Conservation (phyloP, 192 early-diverging fungal genomes). For the Podila clonocystis region DNA sequence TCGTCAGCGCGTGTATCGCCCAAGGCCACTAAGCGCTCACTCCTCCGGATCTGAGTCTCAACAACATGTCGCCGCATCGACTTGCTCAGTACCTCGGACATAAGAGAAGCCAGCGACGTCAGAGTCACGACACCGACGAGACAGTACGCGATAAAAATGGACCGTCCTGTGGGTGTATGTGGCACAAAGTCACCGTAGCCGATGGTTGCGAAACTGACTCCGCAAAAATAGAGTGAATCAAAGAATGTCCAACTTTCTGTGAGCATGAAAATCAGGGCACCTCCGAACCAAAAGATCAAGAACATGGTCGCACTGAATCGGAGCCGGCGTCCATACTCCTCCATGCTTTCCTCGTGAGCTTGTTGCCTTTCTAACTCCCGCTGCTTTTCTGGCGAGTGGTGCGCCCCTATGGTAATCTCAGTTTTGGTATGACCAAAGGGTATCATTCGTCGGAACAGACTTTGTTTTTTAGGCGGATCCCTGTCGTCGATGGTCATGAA, state of each 20-base stretch:
- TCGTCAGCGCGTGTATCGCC: neutral
- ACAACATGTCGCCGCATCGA: conserved; percentile 30
- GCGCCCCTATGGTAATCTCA: neutral
- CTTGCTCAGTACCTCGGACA: conserved; percentile 32
- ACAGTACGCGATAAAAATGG: conserved; percentile 25
- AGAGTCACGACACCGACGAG: conserved; percentile 29
- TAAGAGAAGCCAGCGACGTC: conserved; percentile 37
- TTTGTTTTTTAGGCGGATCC: neutral
- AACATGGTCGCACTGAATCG: conserved; percentile 19
- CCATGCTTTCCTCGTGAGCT: conserved; percentile 27
- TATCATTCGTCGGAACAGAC: neutral
- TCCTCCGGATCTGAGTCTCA: conserved; percentile 10
- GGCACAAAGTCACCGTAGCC: conserved; percentile 36
- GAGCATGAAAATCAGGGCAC: conserved; percentile 27
- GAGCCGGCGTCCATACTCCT: conserved; percentile 23
- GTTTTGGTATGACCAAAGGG: neutral
- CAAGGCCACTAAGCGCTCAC: conserved; percentile 6
- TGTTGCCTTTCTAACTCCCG: conserved; percentile 10
- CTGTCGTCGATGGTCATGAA: neutral
- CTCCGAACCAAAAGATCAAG: conserved; percentile 25
- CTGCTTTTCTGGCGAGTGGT: conserved; percentile 12
- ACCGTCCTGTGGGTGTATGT: conserved; percentile 8
- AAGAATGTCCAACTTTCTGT: conserved; percentile 35
- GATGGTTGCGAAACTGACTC: conserved; percentile 30
- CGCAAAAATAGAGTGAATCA: conserved; percentile 17